Conservation (phyloP, 352 stramenopile genomes). For the Phytopythium montanum region DNA sequence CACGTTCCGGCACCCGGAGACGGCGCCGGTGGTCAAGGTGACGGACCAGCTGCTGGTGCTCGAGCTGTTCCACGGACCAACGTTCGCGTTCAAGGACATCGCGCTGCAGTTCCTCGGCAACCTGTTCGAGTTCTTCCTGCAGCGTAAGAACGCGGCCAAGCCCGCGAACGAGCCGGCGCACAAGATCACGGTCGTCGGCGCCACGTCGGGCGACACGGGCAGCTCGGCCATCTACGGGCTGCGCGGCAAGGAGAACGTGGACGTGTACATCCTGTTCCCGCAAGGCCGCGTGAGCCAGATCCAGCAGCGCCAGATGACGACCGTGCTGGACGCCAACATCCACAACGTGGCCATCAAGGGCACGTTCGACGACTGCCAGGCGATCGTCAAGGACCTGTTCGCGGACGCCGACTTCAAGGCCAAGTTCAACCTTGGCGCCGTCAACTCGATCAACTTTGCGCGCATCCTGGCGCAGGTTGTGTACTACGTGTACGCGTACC, state of each 20-base stretch:
- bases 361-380: constrained; percentile 99
- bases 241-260: constrained; percentile 96
- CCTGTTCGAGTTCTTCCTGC: constrained; percentile 99
- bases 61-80: constrained; percentile 99
- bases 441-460: constrained; percentile 99
- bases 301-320: constrained; percentile 99
- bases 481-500: constrained; percentile 99
- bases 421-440: constrained; percentile 92
- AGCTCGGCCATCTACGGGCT: constrained; percentile 98
- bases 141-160: constrained; percentile 83
- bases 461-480: constrained; percentile 98
- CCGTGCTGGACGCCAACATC: constrained; percentile 97
- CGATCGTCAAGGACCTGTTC: constrained; percentile 99
- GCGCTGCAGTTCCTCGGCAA: constrained; percentile 99
- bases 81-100: constrained; percentile 99
- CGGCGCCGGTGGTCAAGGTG: constrained; percentile 93
- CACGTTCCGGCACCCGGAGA: constrained; percentile 92
- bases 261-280: constrained; percentile 98
- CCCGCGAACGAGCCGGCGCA: constrained; percentile 40
- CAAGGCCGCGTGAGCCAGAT: constrained; percentile 95
- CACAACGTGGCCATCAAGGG: constrained; percentile 95
- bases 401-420: constrained; percentile 92
- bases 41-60: constrained; percentile 88
- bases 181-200: constrained; percentile 95
- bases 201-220: constrained; percentile 97